Percentiles rank a stretch among this genome's conserved stretches.
Conservation (phyloP, 768 basidiomycete species). For the Boletus reticulatus region DNA sequence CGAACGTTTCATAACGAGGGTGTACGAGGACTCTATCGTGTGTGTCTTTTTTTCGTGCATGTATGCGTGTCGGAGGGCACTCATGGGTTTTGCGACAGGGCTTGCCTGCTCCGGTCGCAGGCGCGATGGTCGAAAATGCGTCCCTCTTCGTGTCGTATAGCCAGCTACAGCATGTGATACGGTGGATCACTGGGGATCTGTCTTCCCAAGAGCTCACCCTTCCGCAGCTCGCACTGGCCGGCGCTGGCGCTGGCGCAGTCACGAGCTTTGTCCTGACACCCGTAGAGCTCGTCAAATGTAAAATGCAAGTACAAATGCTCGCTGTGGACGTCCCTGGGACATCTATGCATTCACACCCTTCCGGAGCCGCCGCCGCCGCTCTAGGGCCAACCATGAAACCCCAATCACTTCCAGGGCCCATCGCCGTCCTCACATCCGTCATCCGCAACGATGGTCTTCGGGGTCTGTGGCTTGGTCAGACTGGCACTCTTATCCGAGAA, state of each 20-base stretch:
- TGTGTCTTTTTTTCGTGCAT: slow-evolving; percentile 38
- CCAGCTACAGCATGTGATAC: slow-evolving; percentile 64
- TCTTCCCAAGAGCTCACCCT: slow-evolving; percentile 48
- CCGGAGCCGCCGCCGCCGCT: slow-evolving; percentile 15
- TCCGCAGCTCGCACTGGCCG: slow-evolving; percentile 73
- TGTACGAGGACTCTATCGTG: slow-evolving; percentile 80
- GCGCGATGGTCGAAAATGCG: slow-evolving; percentile 92
- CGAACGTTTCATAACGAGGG: slow-evolving; percentile 85
- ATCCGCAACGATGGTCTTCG: slow-evolving; percentile 67
- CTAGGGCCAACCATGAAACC: slow-evolving; percentile 7
- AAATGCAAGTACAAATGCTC: slow-evolving; percentile 96
- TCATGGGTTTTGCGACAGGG: slow-evolving; percentile 51
- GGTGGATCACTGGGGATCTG: slow-evolving; percentile 37
- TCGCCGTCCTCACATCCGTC: slow-evolving; percentile 61
- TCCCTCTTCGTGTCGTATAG: slow-evolving; percentile 84
- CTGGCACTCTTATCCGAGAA: slow-evolving; percentile 89
- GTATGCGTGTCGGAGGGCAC: background rate
- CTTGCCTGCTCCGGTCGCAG: slow-evolving; percentile 84
- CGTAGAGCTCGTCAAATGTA: slow-evolving; percentile 93
- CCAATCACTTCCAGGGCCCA: slow-evolving; percentile 62
- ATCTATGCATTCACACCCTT: slow-evolving; percentile 11
- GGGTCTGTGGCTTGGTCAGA: slow-evolving; percentile 97
- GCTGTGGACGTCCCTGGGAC: slow-evolving; percentile 25
- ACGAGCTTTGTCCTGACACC: slow-evolving; percentile 92
- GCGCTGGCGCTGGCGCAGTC: slow-evolving; percentile 81